phyloP scores from a whole-genome alignment of 2,329 filamentous ascomycete genomes.

The Sporothrix pallida region DNA sequence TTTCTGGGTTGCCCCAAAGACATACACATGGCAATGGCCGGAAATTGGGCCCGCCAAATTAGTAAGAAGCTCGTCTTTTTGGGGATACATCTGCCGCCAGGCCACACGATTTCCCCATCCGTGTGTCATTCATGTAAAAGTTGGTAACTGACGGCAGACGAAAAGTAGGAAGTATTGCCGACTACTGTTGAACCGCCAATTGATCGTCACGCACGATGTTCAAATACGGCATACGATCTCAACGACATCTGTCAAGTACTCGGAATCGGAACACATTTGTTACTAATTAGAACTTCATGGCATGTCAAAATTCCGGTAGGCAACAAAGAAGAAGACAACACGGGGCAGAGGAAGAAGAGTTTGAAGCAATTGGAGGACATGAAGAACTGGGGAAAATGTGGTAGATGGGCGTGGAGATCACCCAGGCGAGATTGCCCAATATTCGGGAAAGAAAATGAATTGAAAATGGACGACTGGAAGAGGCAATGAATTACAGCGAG shows the following conservation, averaged over 20 bases:
- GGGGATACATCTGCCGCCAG: neutral
- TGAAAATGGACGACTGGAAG: no score
- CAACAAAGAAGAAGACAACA: neutral
- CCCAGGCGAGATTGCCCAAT: neutral
- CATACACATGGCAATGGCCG: neutral
- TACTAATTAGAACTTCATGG: no score
- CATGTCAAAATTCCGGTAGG: neutral
- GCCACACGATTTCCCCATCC: constrained; percentile 2
- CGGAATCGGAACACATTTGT: no score
- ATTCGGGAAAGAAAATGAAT: neutral
- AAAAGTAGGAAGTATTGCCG: neutral
- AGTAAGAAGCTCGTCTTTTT: neutral
- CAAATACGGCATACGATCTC: no score
- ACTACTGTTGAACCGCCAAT: neutral
- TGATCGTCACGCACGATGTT: no score
- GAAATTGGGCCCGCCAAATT: neutral
- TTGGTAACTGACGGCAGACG: neutral
- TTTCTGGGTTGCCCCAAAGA: neutral
- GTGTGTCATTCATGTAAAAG: neutral
- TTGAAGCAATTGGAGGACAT: no score
- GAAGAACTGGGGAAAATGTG: neutral
- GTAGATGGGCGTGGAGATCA: neutral
- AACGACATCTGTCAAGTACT: no score
- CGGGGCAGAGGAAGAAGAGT: no score
- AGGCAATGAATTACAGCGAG: no score